A percentile compares a stretch with the other conserved stretches of the same genome.
Evolutionary conservation across 805 yeast genomes (phyloP).

Genomic region (Ascoidea rubescens): DNA sequence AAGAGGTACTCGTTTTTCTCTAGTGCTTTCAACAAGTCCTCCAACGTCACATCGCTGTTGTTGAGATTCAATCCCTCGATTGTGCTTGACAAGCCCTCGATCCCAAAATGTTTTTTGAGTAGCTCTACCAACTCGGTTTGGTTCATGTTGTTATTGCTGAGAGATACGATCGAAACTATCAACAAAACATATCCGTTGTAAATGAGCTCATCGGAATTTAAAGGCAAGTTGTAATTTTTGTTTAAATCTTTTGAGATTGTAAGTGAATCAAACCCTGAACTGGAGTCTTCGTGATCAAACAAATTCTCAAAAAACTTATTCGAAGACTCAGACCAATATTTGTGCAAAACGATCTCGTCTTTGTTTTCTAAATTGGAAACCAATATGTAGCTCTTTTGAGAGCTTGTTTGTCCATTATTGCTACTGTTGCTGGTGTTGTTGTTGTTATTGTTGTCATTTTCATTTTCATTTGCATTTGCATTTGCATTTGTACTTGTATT

Average conservation of each 20-base stretch:
- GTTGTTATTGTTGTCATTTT: not conserved
- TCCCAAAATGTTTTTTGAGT: constrained; percentile 22
- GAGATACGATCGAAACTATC: constrained; percentile 13
- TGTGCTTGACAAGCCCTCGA: constrained; percentile 1
- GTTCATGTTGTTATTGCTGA: constrained; percentile 18
- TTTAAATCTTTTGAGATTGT: not conserved
- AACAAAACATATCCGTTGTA: constrained; percentile 13
- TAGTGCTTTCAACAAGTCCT: constrained; percentile 13
- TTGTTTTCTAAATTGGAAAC: not conserved
- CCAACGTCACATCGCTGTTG: constrained; percentile 7
- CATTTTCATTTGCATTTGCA: too few relatives aligned
- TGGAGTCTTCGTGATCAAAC: not conserved
- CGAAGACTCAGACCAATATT: constrained; percentile 5
- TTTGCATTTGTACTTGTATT: not conserved
- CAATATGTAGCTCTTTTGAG: constrained; percentile 1
- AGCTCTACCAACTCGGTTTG: constrained; percentile 28
- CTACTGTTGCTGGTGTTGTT: not conserved
- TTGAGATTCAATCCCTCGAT: constrained; percentile 4
- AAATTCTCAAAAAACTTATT: constrained; percentile 2
- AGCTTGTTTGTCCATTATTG: not conserved
- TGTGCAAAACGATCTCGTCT: constrained; percentile 2
- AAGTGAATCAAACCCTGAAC: constrained; percentile 1
- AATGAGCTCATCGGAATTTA: constrained; percentile 11
- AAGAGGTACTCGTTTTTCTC: constrained; percentile 16
- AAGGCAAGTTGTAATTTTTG: constrained; percentile 1